A percentile compares a stretch with the other conserved stretches of the same genome.
phyloP scores from a whole-genome alignment of 164 flowering plant genomes.

The Sextonia rubra region DNA sequence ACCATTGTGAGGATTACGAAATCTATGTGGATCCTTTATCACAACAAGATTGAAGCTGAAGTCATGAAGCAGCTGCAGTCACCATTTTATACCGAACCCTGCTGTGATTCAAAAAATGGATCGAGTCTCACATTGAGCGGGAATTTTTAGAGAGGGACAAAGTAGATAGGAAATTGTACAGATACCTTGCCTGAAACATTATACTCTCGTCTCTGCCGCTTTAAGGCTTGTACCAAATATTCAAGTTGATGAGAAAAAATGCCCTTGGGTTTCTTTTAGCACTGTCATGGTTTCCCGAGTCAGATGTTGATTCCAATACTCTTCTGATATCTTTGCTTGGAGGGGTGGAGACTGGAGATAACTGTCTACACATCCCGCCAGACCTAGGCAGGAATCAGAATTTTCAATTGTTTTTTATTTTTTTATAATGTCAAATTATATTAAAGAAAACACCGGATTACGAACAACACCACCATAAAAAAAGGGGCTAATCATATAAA shows the following conservation, averaged over 20 bases:
- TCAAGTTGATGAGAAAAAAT: not conserved
- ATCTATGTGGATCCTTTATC: constrained; percentile 75
- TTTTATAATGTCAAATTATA: too few species aligned
- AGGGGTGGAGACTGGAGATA: too few species aligned
- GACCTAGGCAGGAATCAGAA: too few species aligned
- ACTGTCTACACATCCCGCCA: too few species aligned
- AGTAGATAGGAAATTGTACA: constrained; percentile 67
- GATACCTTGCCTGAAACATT: constrained; percentile 70
- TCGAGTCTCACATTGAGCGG: constrained; percentile 92
- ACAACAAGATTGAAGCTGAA: constrained; percentile 84
- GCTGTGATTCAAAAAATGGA: constrained; percentile 87
- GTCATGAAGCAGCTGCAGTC: constrained; percentile 93
- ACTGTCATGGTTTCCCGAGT: too few species aligned
- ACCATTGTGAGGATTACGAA: constrained; percentile 97
- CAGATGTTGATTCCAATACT: too few species aligned
- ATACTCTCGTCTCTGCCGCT: too few species aligned
- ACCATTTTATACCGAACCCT: constrained; percentile 83
- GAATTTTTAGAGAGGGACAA: constrained; percentile 94
- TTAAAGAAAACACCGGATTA: too few species aligned
- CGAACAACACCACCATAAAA: too few species aligned
- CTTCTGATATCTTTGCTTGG: too few species aligned
- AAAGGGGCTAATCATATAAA: too few species aligned
- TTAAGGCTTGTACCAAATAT: not conserved
- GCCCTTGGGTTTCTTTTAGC: not conserved
- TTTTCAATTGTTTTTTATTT: too few species aligned